A percentile compares a stretch with the other conserved stretches of the same genome.
Evolutionary conservation across 805 yeast species (phyloP).

Genomic region (Zygotorulaspora danielsina): DNA sequence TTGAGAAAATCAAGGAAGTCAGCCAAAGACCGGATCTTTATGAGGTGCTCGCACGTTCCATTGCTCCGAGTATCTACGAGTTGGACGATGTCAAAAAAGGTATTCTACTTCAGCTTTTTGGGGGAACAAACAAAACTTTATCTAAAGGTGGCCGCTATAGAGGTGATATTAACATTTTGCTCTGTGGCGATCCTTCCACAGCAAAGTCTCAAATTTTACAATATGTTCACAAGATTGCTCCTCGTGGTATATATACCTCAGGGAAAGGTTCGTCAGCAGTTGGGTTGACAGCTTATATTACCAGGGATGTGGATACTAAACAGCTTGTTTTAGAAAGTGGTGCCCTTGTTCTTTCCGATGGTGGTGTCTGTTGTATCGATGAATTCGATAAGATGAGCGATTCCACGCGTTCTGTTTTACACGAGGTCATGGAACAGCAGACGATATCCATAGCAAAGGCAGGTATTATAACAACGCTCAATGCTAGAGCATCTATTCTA

Average conservation of each 20-base stretch:
- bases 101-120: conserved; percentile 83
- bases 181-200: conserved; percentile 98
- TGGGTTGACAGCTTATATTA: conserved; percentile 95
- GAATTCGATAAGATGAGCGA: conserved; percentile 98
- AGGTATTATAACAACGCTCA: conserved; percentile 93
- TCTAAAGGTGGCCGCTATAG: conserved; percentile 89
- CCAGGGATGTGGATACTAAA: conserved; percentile 88
- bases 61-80: conserved; percentile 96
- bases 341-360: conserved; percentile 93
- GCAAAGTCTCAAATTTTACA: conserved; percentile 91
- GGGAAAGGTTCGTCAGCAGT: conserved; percentile 99
- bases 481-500: conserved; percentile 91
- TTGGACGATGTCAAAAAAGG: conserved; percentile 97
- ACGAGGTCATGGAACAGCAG: conserved; percentile 99
- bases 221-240: conserved; percentile 95
- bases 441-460: conserved; percentile 98
- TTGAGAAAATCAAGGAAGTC: conserved; percentile 55
- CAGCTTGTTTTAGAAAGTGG: conserved; percentile 94
- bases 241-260: conserved; percentile 95
- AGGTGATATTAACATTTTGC: conserved; percentile 87
- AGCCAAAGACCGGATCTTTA: conserved; percentile 74
- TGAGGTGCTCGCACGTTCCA: conserved; percentile 78
- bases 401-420: conserved; percentile 87
- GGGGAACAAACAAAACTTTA: conserved; percentile 89
- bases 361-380: conserved; percentile 98